A percentile compares a stretch with the other conserved stretches of the same genome.
Evolutionary conservation across 2,329 filamentous ascomycete genomes (phyloP).

Genomic region (Apiospora rasikravindrae): DNA sequence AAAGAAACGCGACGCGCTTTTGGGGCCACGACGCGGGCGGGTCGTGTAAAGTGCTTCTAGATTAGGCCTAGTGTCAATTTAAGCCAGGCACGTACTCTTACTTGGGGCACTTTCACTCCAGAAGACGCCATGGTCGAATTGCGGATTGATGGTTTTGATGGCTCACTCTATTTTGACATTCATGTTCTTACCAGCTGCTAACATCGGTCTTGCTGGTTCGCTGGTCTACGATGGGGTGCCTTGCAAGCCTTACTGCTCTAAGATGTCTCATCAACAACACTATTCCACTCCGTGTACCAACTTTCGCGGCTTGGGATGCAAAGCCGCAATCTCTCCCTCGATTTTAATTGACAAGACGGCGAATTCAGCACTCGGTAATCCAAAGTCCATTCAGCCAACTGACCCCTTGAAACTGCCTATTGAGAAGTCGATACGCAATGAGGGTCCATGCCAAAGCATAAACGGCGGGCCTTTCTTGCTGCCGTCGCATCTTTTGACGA

Average conservation of each 20-base stretch:
- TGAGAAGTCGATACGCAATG: background rate
- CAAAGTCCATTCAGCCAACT: slow-evolving; percentile 25
- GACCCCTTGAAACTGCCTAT: slow-evolving; percentile 25
- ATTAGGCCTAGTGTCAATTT: background rate
- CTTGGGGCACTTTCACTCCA: too few species aligned
- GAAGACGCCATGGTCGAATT: background rate
- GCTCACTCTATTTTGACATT: background rate
- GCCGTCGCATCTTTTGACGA: background rate
- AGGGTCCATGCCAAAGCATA: background rate
- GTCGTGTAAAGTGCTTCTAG: slow-evolving; percentile 17
- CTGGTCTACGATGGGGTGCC: too few species aligned
- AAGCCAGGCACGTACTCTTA: background rate
- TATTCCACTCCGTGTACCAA: too few species aligned
- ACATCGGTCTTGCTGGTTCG: background rate
- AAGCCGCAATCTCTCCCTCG: slow-evolving; percentile 26
- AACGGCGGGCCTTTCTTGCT: background rate
- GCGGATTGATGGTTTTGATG: background rate
- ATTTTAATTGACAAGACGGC: slow-evolving; percentile 29
- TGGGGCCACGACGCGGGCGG: background rate
- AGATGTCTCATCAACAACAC: too few species aligned
- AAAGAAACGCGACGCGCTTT: slow-evolving; percentile 8
- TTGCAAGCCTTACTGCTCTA: too few species aligned
- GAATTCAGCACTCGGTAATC: slow-evolving; percentile 28
- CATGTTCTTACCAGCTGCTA: background rate
- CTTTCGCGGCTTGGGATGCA: background rate